These are phyloP conservation scores for Leccinum barrowsii DNA, from an alignment of 768 basidiomycete genomes.

Conservation along the genomic window DNA sequence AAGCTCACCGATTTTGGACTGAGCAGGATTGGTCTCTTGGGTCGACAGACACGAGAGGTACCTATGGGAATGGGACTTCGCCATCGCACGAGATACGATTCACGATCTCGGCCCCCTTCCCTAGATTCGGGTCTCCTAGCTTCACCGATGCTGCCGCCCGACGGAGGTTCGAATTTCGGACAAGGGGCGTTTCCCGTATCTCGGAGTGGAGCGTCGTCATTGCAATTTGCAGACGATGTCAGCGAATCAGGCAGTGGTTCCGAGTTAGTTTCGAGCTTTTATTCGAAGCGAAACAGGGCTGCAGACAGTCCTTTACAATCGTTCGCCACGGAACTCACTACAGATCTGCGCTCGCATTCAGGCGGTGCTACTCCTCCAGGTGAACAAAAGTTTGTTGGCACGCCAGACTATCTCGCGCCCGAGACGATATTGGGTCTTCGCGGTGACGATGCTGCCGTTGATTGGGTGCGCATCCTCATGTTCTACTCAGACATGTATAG, in stretches of 20 bases:
- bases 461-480: conserved; percentile 70
- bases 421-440: conserved; percentile 94
- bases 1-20: conserved; percentile 98
- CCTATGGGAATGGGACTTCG: conserved; percentile 42
- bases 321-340: conserved; percentile 82
- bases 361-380: conserved; percentile 65
- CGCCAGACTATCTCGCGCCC: conserved; percentile 95
- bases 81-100: conserved; percentile 55
- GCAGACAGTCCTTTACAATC: conserved; percentile 80
- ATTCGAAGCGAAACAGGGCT: conserved; percentile 49
- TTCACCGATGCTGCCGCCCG: conserved; percentile 66
- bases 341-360: conserved; percentile 72
- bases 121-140: conserved; percentile 77
- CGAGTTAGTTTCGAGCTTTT: conserved; percentile 61
- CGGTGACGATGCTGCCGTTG: conserved; percentile 91
- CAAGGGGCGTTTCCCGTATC: conserved; percentile 59
- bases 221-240: conserved; percentile 73
- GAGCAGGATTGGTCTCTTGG: conserved; percentile 95
- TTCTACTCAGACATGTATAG: conserved; percentile 5
- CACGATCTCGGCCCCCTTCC: conserved; percentile 78
- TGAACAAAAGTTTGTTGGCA: conserved; percentile 94
- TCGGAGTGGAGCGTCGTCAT: conserved; percentile 61
- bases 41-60: conserved; percentile 85
- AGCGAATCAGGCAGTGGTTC: conserved; percentile 85
- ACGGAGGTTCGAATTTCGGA: conserved; percentile 79